These are phyloP conservation scores for Suhomyces guaymorum DNA, from an alignment of 1,139 yeast species.

Conservation along the genomic window DNA sequence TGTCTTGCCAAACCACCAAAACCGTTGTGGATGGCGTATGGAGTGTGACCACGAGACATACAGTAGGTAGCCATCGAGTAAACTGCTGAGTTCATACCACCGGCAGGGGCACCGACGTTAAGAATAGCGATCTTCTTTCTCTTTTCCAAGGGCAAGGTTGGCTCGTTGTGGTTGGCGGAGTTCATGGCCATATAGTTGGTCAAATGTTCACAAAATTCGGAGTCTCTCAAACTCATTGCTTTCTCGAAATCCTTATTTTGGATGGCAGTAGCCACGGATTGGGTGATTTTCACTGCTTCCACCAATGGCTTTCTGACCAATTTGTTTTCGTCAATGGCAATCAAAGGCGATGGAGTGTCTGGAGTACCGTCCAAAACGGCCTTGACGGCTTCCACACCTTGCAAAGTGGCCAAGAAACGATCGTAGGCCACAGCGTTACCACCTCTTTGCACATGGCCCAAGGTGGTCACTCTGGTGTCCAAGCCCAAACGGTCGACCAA, in stretches of 20 bases:
- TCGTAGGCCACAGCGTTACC: conserved; percentile 96
- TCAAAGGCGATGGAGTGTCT: conserved; percentile 92
- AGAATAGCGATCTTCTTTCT: conserved; percentile 75
- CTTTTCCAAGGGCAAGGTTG: conserved; percentile 53
- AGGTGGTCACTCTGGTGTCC: conserved; percentile 90
- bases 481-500: conserved; percentile 73
- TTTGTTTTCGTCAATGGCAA: conserved; percentile 85
- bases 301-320: conserved; percentile 80
- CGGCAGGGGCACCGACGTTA: conserved; percentile 96
- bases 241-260: conserved; percentile 73
- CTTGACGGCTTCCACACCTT: conserved; percentile 96
- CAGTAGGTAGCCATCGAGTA: conserved; percentile 91
- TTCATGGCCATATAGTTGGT: conserved; percentile 65
- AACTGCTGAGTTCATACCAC: conserved; percentile 92
- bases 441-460: conserved; percentile 98
- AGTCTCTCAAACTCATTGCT: conserved; percentile 85
- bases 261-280: conserved; percentile 86
- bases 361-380: conserved; percentile 90
- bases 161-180: conserved; percentile 67
- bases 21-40: conserved; percentile 87
- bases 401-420: conserved; percentile 85
- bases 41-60: conserved; percentile 84
- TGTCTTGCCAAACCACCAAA: conserved; percentile 86
- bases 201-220: conserved; percentile 81
- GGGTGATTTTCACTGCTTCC: conserved; percentile 85